A percentile compares a stretch with the other conserved stretches of the same genome.
phyloP scores from a whole-genome alignment of 257 asterid genomes.

The Fraxinus anomala region DNA sequence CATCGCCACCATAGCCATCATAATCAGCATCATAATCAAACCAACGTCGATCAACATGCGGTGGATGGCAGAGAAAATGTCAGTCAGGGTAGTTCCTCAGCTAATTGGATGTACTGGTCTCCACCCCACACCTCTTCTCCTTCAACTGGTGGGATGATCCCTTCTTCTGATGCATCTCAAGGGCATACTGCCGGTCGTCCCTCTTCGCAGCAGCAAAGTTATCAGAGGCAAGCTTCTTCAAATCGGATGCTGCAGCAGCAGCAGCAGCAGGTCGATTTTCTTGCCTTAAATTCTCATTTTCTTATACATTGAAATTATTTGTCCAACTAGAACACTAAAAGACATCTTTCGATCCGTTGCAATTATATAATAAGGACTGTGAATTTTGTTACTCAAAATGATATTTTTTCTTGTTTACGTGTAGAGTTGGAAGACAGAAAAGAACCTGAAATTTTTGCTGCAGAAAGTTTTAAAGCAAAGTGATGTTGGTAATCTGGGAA shows the following conservation, averaged over 20 bases:
- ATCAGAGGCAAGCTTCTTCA: slow-evolving; percentile 32
- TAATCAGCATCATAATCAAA: slow-evolving; percentile 32
- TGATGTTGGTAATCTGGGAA: slow-evolving; percentile 91
- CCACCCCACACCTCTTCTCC: slow-evolving; percentile 23
- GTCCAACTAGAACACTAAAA: too few species aligned
- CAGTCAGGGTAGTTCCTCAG: slow-evolving; percentile 28
- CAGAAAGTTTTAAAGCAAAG: slow-evolving; percentile 99
- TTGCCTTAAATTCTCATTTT: background rate
- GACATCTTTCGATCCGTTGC: background rate
- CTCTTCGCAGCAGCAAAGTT: slow-evolving; percentile 35
- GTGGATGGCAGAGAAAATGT: slow-evolving; percentile 28
- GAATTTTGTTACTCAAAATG: background rate
- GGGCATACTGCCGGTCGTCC: slow-evolving; percentile 24
- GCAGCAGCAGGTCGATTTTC: slow-evolving; percentile 41
- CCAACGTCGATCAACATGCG: slow-evolving; percentile 26
- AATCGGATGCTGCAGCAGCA: slow-evolving; percentile 37
- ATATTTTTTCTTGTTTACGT: background rate
- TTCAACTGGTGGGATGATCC: slow-evolving; percentile 22
- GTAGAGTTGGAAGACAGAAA: slow-evolving; percentile 65
- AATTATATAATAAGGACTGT: background rate
- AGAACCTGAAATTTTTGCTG: slow-evolving; percentile 79
- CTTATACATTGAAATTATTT: background rate
- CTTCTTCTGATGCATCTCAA: slow-evolving; percentile 35
- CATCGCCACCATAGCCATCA: slow-evolving; percentile 46
- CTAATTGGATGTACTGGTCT: slow-evolving; percentile 59